phyloP scores from a whole-genome alignment of 2,329 filamentous ascomycete genomes.

The Fusarium clavum region DNA sequence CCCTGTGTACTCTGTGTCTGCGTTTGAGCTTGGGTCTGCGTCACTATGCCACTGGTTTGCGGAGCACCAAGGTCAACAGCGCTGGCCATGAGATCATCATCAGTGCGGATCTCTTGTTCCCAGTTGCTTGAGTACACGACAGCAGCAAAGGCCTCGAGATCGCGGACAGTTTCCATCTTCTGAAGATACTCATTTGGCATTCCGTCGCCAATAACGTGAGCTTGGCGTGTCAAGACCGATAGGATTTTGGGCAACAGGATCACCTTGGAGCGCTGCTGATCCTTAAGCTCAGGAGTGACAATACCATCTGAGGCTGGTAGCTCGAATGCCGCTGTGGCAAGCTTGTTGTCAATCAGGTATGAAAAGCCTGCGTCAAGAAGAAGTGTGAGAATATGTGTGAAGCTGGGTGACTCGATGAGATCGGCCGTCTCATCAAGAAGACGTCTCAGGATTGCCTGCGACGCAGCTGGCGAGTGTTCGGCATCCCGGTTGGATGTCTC shows the following conservation, averaged over 20 bases:
- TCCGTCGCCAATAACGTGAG: constrained; percentile 86
- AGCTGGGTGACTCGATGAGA: constrained; percentile 92
- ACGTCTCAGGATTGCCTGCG: constrained; percentile 75
- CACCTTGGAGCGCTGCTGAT: constrained; percentile 68
- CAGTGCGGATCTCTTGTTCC: constrained; percentile 69
- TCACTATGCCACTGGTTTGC: constrained; percentile 20
- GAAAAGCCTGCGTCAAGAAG: constrained; percentile 91
- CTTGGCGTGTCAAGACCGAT: constrained; percentile 90
- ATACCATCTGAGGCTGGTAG: constrained; percentile 48
- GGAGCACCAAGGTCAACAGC: constrained; percentile 51
- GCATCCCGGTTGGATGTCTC: constrained; percentile 54
- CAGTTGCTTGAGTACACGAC: constrained; percentile 90
- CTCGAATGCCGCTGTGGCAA: constrained; percentile 83
- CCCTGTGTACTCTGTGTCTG: constrained; percentile 30
- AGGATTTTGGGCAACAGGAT: constrained; percentile 85
- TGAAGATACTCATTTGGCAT: constrained; percentile 77
- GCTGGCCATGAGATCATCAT: constrained; percentile 58
- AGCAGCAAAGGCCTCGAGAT: constrained; percentile 85
- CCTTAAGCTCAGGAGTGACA: constrained; percentile 64
- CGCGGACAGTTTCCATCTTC: constrained; percentile 79
- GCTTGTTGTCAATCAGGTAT: constrained; percentile 82
- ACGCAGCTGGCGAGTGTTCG: constrained; percentile 55
- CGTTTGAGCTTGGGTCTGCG: constrained; percentile 31
- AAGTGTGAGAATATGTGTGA: constrained; percentile 85
- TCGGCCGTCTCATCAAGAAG: constrained; percentile 96